Evolutionary conservation across 2,329 filamentous ascomycete genomes (phyloP), one percentile per base, ranked within the genome.

Genomic region (Magnaporthiopsis rhizophila): DNA sequence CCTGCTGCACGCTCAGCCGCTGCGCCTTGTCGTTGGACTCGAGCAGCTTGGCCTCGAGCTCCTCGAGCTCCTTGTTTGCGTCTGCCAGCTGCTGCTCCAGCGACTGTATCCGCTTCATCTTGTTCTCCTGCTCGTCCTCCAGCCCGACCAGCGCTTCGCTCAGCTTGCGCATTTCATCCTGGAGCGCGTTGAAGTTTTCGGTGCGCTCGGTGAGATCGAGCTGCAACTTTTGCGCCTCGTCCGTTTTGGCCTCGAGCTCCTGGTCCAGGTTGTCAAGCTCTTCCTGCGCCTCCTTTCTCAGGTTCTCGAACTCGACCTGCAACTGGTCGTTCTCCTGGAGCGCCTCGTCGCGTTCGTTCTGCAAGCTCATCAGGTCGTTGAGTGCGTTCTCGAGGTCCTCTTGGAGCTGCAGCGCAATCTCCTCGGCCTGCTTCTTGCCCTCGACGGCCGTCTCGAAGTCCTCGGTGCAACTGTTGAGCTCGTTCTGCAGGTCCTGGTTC

Each of bases 141-240:
- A 99, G 83, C 59, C 91, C 84, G 38, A 97, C 84, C 7, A 98
- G 83, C 28, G 89, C 89, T 69, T 97, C 92, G 71, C 90, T 96
- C 76, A 97, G 89, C 69, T 89, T 89, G 67, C 93, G 90, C 88
- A 99, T 95, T 80, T 98, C 95, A 65, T 89, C 87, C 72, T 98
- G 94, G 63, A 99, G 79, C n/a, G 91, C 90, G 68, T 89, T 87
- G 75, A 97, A 94, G 73, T 95, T 96, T 72, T 98, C 93, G 15
- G 87, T 87, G 63, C 89, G 86, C 67, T 91, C 89, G 66, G 86
- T 85, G 18, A 97, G 78, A 57, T 95, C 91, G 18, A 85, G 81
- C 65, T 89, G 84, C 32, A 95, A 77, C 18, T 86, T 85, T 68
- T 89, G 83, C 58, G 88, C 86, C 69, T 94, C 90, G 6, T 87